A percentile compares a stretch with the other conserved stretches of the same genome.
Evolutionary conservation across 202 grass and related monocot species (phyloP).

Genomic region (Musa balbisiana): DNA sequence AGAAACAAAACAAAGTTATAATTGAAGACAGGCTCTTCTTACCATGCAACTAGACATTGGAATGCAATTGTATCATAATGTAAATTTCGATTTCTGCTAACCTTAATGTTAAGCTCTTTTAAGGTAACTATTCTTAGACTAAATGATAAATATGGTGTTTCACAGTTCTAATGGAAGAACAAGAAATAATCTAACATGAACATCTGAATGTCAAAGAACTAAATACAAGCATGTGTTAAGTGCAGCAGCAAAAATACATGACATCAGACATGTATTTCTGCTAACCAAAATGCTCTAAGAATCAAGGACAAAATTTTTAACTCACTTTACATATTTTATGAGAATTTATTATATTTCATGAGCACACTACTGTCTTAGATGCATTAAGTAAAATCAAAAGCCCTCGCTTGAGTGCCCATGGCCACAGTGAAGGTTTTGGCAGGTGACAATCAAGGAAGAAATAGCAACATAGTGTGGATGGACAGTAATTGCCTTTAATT

Average conservation of each 20-base stretch:
- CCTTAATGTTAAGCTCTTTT: too few species aligned
- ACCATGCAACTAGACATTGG: background rate
- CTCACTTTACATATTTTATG: too few species aligned
- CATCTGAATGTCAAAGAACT: background rate
- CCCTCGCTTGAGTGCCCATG: too few species aligned
- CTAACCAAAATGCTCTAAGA: too few species aligned
- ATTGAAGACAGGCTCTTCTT: background rate
- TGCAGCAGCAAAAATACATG: too few species aligned
- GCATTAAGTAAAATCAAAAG: too few species aligned
- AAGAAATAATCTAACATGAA: background rate
- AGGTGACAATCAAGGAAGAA: too few species aligned
- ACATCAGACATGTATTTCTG: too few species aligned
- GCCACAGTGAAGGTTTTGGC: too few species aligned
- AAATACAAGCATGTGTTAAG: background rate
- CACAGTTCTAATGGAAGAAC: background rate
- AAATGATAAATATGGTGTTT: background rate
- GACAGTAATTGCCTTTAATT: too few species aligned
- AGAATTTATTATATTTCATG: background rate
- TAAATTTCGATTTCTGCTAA: background rate
- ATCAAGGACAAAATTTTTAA: too few species aligned
- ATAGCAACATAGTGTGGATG: too few species aligned
- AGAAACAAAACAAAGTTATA: slow-evolving; percentile 27
- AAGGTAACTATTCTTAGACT: background rate
- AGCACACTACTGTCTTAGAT: background rate
- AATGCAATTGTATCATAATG: background rate